These are phyloP conservation scores for Coniochaeta ligniaria DNA, from an alignment of 2,329 filamentous ascomycete genomes.

Conservation along the genomic window DNA sequence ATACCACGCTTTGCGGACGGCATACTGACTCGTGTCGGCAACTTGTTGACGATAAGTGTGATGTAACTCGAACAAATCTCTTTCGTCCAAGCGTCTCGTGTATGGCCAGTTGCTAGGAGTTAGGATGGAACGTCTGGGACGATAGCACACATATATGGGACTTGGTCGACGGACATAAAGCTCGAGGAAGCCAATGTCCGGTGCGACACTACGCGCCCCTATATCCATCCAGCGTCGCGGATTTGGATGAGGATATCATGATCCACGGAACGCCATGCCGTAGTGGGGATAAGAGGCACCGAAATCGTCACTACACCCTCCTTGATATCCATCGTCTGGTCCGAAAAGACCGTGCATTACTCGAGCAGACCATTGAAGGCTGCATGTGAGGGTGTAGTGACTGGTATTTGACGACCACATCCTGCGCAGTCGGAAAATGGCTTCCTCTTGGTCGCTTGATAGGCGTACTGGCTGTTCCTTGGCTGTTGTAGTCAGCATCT, in stretches of 20 bases:
- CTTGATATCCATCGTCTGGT: not conserved
- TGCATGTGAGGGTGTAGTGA: not conserved
- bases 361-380: not conserved
- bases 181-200: not conserved
- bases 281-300: not conserved
- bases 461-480: no score
- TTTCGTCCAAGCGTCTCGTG: not conserved
- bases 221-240: not conserved
- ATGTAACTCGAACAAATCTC: not conserved
- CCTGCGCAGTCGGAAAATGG: not conserved
- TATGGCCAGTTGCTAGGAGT: not conserved
- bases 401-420: not conserved
- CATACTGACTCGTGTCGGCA: conserved; percentile 7
- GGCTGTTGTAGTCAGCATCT: not conserved
- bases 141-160: not conserved
- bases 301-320: not conserved
- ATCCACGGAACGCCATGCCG: not conserved
- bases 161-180: not conserved
- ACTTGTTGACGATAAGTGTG: not conserved
- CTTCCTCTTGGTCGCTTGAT: not conserved
- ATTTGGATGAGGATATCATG: not conserved
- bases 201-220: not conserved
- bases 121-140: not conserved
- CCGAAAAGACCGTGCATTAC: not conserved
- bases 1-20: conserved; percentile 24